Evolutionary conservation across 768 basidiomycete species (phyloP).

Genomic region (Lyophyllum decastes): DNA sequence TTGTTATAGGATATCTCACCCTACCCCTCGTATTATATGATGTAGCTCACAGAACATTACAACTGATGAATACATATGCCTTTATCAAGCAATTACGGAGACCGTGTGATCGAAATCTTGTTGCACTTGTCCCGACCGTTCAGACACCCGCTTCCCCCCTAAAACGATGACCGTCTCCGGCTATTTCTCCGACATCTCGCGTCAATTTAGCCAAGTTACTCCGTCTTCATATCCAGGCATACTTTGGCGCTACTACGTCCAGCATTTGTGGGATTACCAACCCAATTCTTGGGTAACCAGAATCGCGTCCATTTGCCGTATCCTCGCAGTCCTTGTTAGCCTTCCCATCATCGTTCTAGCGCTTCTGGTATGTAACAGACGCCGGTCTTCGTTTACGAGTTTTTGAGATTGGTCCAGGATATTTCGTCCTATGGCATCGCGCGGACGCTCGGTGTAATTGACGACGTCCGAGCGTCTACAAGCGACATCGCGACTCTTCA

Average conservation of each 20-base stretch:
- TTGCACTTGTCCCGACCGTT: not conserved
- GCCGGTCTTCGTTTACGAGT: conserved; percentile 12
- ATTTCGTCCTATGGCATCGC: conserved; percentile 82
- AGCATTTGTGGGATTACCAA: conserved; percentile 65
- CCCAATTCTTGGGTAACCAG: conserved; percentile 68
- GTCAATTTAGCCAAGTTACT: conserved; percentile 27
- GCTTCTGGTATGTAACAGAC: conserved; percentile 48
- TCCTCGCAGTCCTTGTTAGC: conserved; percentile 64
- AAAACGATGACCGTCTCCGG: conserved; percentile 33
- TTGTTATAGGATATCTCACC: conserved; percentile 17
- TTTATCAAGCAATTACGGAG: not conserved
- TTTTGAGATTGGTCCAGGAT: conserved; percentile 48
- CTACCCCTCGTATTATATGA: conserved; percentile 7
- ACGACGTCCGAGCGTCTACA: conserved; percentile 73
- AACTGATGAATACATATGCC: conserved; percentile 2
- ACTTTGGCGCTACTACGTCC: conserved; percentile 62
- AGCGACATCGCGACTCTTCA: conserved; percentile 52
- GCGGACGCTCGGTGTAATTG: conserved; percentile 77
- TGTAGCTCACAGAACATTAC: conserved; percentile 14
- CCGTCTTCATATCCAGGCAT: conserved; percentile 39
- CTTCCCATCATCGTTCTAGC: conserved; percentile 60
- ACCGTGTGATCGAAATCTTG: not conserved
- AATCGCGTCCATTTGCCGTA: conserved; percentile 61
- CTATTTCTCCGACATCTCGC: conserved; percentile 30
- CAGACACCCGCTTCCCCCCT: not conserved